These are phyloP conservation scores for Cucurbita moschata DNA, from an alignment of 306 rosid species.

Conservation along the genomic window DNA sequence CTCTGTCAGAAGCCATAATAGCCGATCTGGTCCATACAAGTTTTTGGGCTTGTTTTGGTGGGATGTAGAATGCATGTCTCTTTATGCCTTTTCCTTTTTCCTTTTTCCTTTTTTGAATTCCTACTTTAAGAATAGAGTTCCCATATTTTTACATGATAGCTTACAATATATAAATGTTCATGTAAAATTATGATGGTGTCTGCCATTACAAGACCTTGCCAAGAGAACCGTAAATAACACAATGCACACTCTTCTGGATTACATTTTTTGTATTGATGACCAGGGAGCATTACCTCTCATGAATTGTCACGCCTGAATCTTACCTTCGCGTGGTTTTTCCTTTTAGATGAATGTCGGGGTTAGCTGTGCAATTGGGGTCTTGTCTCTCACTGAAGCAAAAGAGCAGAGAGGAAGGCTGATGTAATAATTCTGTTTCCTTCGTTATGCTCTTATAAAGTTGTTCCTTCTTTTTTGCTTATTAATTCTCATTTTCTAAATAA, in stretches of 20 bases:
- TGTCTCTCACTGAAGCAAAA: not conserved
- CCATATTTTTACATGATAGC: not conserved
- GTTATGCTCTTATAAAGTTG: too few species aligned
- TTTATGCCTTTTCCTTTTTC: not conserved
- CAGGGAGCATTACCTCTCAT: not conserved
- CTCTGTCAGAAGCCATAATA: not conserved
- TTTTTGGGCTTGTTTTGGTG: constrained; percentile 4
- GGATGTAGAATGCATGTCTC: not conserved
- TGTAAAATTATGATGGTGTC: constrained; percentile 4
- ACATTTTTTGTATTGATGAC: not conserved
- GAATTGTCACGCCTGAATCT: not conserved
- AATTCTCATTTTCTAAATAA: not conserved
- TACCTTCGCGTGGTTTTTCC: not conserved
- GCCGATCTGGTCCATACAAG: not conserved
- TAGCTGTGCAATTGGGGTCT: not conserved
- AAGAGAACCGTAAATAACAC: not conserved
- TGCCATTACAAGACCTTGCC: not conserved
- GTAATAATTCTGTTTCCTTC: not conserved
- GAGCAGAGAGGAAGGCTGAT: not conserved
- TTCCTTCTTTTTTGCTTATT: not conserved
- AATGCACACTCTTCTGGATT: not conserved
- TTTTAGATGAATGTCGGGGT: not conserved
- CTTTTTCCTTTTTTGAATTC: not conserved
- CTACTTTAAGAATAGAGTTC: not conserved
- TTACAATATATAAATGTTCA: not conserved